phyloP scores from a whole-genome alignment of 768 basidiomycete genomes.

The Amanita rimosa region DNA sequence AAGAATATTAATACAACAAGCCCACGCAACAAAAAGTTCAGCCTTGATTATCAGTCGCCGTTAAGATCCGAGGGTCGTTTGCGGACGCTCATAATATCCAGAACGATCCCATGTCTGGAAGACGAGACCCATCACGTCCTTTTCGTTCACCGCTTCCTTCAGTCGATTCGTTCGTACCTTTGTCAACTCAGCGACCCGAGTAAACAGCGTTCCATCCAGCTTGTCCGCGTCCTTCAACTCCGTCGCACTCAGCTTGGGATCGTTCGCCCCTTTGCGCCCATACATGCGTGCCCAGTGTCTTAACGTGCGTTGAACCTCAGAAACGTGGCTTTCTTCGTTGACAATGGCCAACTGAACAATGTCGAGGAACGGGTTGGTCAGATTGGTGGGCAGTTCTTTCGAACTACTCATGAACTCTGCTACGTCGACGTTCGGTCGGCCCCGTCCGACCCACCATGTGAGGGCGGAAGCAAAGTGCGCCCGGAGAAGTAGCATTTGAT shows the following conservation, averaged over 20 bases:
- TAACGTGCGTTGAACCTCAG: constrained; percentile 42
- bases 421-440: constrained; percentile 37
- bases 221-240: constrained; percentile 32
- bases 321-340: constrained; percentile 43
- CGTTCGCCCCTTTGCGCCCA: constrained; percentile 20
- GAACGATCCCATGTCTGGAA: constrained; percentile 14
- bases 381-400: constrained; percentile 11
- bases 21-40: too few relatives aligned
- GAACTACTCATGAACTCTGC: constrained; percentile 24
- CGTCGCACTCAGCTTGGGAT: constrained; percentile 10
- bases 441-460: constrained; percentile 40
- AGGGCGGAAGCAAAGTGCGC: constrained; percentile 38
- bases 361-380: constrained; percentile 42
- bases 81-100: constrained; percentile 11
- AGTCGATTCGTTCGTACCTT: constrained; percentile 23
- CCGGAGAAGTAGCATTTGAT: constrained; percentile 34
- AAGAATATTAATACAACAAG: too few relatives aligned
- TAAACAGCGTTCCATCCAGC: constrained; percentile 49
- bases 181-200: constrained; percentile 39
- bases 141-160: constrained; percentile 10
- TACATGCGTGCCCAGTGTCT: constrained; percentile 36
- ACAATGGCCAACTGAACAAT: constrained; percentile 39
- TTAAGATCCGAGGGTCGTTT: neutral
- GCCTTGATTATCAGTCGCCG: too few relatives aligned
- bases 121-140: constrained; percentile 9